phyloP scores from a whole-genome alignment of 2,329 filamentous ascomycete species.

The Emericellopsis atlantica region DNA sequence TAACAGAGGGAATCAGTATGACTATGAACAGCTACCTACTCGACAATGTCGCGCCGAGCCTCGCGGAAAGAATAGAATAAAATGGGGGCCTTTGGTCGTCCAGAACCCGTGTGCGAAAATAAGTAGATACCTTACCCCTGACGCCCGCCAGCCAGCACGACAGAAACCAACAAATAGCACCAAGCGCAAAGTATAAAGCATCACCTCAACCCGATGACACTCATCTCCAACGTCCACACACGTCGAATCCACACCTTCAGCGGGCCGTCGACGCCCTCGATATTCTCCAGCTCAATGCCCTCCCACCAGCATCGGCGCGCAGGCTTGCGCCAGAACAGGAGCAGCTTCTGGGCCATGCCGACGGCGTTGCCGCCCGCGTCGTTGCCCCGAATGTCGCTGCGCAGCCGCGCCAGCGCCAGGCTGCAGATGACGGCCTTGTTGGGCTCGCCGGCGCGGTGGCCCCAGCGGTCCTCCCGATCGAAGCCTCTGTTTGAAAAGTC shows the following conservation, averaged over 20 bases:
- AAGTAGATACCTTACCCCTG: constrained; percentile 1
- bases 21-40: not conserved
- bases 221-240: constrained; percentile 99
- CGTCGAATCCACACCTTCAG: constrained; percentile 97
- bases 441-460: constrained; percentile 91
- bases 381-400: constrained; percentile 81
- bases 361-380: constrained; percentile 67
- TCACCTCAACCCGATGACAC: constrained; percentile 72
- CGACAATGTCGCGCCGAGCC: too few relatives aligned
- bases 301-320: constrained; percentile 98
- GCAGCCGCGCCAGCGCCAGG: constrained; percentile 79
- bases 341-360: constrained; percentile 95
- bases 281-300: constrained; percentile 78
- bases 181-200: not conserved
- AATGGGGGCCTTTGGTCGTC: too few relatives aligned
- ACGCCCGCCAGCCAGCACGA: constrained; percentile 3
- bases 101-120: not conserved
- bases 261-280: constrained; percentile 82
- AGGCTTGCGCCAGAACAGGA: constrained; percentile 97
- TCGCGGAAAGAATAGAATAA: too few relatives aligned
- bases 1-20: constrained; percentile 1
- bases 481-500: constrained; percentile 55
- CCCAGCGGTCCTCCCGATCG: constrained; percentile 91
- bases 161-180: too few relatives aligned
- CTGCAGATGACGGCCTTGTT: constrained; percentile 98